Conservation (phyloP, 1,284 basidiomycete species). For the Tilletia walkeri region DNA sequence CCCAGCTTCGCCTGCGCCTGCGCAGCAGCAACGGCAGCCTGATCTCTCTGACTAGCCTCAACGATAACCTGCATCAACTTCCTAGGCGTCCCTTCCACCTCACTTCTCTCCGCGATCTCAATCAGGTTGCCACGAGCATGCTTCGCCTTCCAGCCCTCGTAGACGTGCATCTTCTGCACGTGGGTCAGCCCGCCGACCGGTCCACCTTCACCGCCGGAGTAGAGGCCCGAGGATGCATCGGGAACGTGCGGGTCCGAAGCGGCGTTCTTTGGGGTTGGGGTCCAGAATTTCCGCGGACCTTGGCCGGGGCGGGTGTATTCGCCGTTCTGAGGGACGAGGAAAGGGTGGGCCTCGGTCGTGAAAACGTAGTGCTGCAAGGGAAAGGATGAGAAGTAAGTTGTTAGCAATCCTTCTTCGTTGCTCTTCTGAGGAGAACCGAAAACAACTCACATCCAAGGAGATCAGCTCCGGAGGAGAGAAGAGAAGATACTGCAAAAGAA, state of each 20-base stretch:
- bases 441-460: conserved; percentile 59
- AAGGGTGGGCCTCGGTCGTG: conserved; percentile 58
- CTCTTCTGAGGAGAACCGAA: not conserved
- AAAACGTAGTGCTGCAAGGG: conserved; percentile 59
- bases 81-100: not conserved
- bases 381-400: not conserved
- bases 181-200: conserved; percentile 44
- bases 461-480: conserved; percentile 61
- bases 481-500: conserved; percentile 46
- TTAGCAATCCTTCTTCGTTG: too few species aligned
- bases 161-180: conserved; percentile 44
- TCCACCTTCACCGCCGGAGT: conserved; percentile 44
- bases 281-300: conserved; percentile 42
- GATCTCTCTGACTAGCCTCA: not conserved
- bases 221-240: conserved; percentile 22
- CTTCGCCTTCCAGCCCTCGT: conserved; percentile 32
- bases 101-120: not conserved
- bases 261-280: not conserved
- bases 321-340: conserved; percentile 45
- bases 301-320: conserved; percentile 37
- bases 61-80: not conserved
- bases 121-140: conserved; percentile 16
- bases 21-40: not conserved
- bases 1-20: not conserved
- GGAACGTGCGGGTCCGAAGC: conserved; percentile 28